A percentile compares a stretch with the other conserved stretches of the same genome.
These are phyloP conservation scores for Leccinum subrobustum DNA, from an alignment of 1,284 basidiomycete genomes.

Conservation along the genomic window DNA sequence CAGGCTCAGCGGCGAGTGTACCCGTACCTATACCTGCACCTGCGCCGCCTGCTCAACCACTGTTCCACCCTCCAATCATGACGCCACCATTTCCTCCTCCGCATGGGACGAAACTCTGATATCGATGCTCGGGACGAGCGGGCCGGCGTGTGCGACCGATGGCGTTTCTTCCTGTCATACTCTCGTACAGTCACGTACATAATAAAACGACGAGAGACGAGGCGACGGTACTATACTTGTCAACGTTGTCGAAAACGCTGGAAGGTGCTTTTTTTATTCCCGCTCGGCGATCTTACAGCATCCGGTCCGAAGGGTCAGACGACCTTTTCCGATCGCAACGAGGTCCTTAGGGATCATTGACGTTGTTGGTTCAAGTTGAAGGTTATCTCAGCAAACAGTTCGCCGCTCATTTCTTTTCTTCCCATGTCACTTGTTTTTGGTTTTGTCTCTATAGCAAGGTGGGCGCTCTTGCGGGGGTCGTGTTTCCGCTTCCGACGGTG, in stretches of 20 bases:
- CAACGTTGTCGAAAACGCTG: constrained; percentile 9
- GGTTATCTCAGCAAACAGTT: not conserved
- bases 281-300: constrained; percentile 2
- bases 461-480: not conserved
- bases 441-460: not conserved
- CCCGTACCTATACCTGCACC: constrained; percentile 29
- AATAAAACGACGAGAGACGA: constrained; percentile 8
- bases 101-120: constrained; percentile 33
- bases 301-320: not conserved
- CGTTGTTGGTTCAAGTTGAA: not conserved
- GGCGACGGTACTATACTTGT: not conserved
- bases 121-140: not conserved
- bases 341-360: not conserved
- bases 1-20: constrained; percentile 5
- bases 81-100: constrained; percentile 31
- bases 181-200: constrained; percentile 23
- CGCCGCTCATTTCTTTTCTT: constrained; percentile 2
- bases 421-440: constrained; percentile 17
- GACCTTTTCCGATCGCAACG: constrained; percentile 8
- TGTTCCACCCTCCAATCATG: constrained; percentile 33
- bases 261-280: constrained; percentile 3
- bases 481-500: not conserved
- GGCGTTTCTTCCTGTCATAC: not conserved
- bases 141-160: not conserved
- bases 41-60: constrained; percentile 19